Evolutionary conservation across 2,329 filamentous ascomycete species (phyloP).

Genomic region (Incumbomyces delicatus): DNA sequence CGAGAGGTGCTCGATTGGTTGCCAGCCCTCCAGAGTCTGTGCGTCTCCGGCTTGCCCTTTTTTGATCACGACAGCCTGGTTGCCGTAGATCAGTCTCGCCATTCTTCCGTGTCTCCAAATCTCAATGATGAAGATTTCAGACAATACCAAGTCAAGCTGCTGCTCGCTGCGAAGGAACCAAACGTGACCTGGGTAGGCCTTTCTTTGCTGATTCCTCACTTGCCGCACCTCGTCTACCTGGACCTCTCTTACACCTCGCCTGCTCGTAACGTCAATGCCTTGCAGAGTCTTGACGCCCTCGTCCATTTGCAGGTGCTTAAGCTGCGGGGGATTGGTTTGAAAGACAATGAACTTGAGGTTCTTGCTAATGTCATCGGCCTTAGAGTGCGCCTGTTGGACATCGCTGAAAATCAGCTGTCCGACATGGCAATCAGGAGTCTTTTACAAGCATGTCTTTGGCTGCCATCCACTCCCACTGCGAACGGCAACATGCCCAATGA

Average conservation of each 20-base stretch:
- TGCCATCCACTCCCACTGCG: slow-evolving; percentile 22
- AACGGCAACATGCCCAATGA: slow-evolving; percentile 18
- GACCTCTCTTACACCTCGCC: slow-evolving; percentile 47
- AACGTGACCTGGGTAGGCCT: slow-evolving; percentile 50
- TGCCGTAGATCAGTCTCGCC: slow-evolving; percentile 27
- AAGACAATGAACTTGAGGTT: slow-evolving; percentile 43
- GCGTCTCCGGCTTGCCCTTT: slow-evolving; percentile 50
- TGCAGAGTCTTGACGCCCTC: slow-evolving; percentile 39
- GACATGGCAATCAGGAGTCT: slow-evolving; percentile 45
- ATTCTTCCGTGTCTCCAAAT: slow-evolving; percentile 8
- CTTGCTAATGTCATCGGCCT: slow-evolving; percentile 43
- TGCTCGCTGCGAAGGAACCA: slow-evolving; percentile 47
- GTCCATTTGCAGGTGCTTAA: slow-evolving; percentile 48
- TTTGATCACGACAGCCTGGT: slow-evolving; percentile 51
- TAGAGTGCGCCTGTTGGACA: slow-evolving; percentile 46
- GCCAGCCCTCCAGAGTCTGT: slow-evolving; percentile 49
- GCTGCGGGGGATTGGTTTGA: slow-evolving; percentile 43
- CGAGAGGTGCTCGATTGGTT: slow-evolving; percentile 48
- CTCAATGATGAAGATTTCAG: slow-evolving; percentile 4
- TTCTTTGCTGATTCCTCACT: slow-evolving; percentile 41
- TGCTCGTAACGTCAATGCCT: slow-evolving; percentile 39
- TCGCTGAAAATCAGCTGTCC: slow-evolving; percentile 48
- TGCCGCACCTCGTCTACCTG: slow-evolving; percentile 47
- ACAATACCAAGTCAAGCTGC: slow-evolving; percentile 42
- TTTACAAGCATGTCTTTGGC: slow-evolving; percentile 41